Evolutionary conservation across 2,329 filamentous ascomycete species (phyloP).

Genomic region (Beauveria caledonica): DNA sequence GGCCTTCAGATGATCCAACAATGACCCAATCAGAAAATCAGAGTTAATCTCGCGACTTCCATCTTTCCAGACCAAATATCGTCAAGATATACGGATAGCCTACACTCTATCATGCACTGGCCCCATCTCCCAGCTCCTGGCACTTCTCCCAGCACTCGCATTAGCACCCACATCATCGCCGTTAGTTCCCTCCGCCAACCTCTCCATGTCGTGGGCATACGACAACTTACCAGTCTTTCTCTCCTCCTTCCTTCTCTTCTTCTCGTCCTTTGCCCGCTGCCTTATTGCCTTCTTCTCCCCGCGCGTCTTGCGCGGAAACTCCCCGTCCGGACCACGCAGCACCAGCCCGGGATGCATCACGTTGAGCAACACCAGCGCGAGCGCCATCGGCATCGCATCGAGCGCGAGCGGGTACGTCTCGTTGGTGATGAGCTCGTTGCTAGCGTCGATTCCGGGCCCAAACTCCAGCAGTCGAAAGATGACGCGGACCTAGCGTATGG

Average conservation of each 20-base stretch:
- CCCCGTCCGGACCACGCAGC: constrained; percentile 35
- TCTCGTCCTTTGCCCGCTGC: constrained; percentile 26
- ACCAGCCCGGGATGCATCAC: constrained; percentile 39
- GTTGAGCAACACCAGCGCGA: constrained; percentile 35
- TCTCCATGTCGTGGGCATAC: background rate
- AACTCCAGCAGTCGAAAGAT: constrained; percentile 54
- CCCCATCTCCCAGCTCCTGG: background rate
- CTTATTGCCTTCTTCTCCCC: constrained; percentile 36
- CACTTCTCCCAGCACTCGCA: background rate
- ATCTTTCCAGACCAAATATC: background rate
- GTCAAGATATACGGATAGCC: background rate
- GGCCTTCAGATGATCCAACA: no score
- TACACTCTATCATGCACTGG: background rate
- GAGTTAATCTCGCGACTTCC: no score
- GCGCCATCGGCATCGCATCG: constrained; percentile 48
- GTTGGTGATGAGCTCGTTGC: constrained; percentile 39
- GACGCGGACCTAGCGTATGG: constrained; percentile 39
- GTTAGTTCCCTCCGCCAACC: background rate
- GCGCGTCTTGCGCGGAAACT: constrained; percentile 34
- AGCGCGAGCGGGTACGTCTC: constrained; percentile 43
- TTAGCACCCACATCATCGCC: background rate
- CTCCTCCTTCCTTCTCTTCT: constrained; percentile 16
- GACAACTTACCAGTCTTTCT: constrained; percentile 18
- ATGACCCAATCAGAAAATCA: no score
- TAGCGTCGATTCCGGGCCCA: constrained; percentile 31